phyloP scores from a whole-genome alignment of 768 basidiomycete genomes.

The Sarcodon aspratus region DNA sequence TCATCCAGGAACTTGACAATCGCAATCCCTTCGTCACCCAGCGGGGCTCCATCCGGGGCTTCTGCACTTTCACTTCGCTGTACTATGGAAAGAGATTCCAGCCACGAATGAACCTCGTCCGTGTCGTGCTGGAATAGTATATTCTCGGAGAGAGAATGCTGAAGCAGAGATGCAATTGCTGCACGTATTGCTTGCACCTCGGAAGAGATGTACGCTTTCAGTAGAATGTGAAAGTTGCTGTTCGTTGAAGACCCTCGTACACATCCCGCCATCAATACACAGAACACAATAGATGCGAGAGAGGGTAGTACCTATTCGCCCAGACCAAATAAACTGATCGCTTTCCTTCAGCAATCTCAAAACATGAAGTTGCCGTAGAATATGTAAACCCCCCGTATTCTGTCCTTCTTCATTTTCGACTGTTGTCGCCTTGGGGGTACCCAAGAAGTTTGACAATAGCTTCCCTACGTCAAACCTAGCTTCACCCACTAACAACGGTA shows the following conservation, averaged over 20 bases:
- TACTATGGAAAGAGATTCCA: slow-evolving; percentile 44
- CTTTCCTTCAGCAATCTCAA: slow-evolving; percentile 63
- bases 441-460: slow-evolving; percentile 38
- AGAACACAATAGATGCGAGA: not conserved
- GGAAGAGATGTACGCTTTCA: slow-evolving; percentile 47
- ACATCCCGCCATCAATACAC: slow-evolving; percentile 1
- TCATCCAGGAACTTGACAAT: slow-evolving; percentile 74
- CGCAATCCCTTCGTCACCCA: slow-evolving; percentile 44
- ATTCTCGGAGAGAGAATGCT: slow-evolving; percentile 54
- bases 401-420: slow-evolving; percentile 14
- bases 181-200: slow-evolving; percentile 39
- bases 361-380: slow-evolving; percentile 67
- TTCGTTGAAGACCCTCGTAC: slow-evolving; percentile 25
- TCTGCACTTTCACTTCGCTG: slow-evolving; percentile 8
- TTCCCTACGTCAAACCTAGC: slow-evolving; percentile 82
- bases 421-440: slow-evolving; percentile 9
- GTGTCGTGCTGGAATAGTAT: slow-evolving; percentile 74
- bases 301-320: slow-evolving; percentile 44
- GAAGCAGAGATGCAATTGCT: slow-evolving; percentile 41
- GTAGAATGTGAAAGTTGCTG: slow-evolving; percentile 62
- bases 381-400: slow-evolving; percentile 29
- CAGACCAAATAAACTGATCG: slow-evolving; percentile 71
- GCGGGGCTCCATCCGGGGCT: slow-evolving; percentile 38
- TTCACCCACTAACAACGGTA: slow-evolving; percentile 68
- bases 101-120: slow-evolving; percentile 65